Base-by-base conservation (phyloP, 495 filamentous ascomycete species). In the Talaromyces trachyspermus region DNA sequence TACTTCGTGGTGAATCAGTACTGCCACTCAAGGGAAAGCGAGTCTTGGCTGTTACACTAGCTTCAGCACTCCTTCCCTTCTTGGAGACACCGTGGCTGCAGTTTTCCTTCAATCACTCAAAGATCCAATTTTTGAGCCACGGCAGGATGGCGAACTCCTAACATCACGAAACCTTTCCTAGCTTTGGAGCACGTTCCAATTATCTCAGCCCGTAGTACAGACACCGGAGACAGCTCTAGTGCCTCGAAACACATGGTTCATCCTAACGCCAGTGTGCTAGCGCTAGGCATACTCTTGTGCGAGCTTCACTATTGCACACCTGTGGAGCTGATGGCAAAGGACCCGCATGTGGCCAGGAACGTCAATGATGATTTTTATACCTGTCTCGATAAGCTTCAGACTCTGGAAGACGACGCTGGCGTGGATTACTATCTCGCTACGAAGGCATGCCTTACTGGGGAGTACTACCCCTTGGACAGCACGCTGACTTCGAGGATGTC, bases 281-380 rank as follows among this genome's bases (percentile, higher is more conserved):
- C 53, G 18, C 58, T 63, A 27, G 60, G 60, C n/a, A 61, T 63
- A 48, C 60, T 63, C 24, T 50, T 63, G 51, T 63, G 60, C 47
- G 60, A 63, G 55, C 60, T 63, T 54, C 60, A 63, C 46, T 59
- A 63, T 49, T 61, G 55, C 46, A 63, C 52, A 53, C 53, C 60
- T 37, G 58, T 63, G 42, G 58, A 61, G 55, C 38, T 42, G 43
- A 49, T 50, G 53, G 32, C 29, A 55, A 59, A 58, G 26, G 55
- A 59, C 46, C 5, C 49, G 37, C 0, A 51, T 25, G 43, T 37
- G 20, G 35, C 46, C 33, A 54, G 55, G 23, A 63, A 59, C 30
- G 45, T 61, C 42, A 63, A 61, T 32, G 41, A 39, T 50, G 60
- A 63, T 50, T 59, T 38, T 49, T 63, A 63, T 50, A 63, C 60